A percentile compares a stretch with the other conserved stretches of the same genome.
Evolutionary conservation across 164 flowering plant species (phyloP).

Genomic region (Nelumbo lutea): DNA sequence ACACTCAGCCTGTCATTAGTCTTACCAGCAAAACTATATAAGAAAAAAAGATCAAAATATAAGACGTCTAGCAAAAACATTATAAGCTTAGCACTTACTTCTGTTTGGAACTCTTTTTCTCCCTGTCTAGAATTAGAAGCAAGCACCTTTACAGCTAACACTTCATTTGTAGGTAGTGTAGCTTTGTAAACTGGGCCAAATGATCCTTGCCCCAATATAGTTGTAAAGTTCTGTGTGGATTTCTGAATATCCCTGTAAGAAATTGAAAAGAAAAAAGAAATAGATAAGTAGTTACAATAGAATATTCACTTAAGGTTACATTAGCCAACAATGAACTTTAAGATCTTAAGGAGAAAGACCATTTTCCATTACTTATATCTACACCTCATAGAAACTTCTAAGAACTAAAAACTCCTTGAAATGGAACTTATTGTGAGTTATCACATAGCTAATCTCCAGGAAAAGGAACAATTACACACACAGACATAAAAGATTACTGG

Average conservation of each 20-base stretch:
- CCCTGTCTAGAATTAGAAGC: slow-evolving; percentile 95
- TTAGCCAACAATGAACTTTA: neutral
- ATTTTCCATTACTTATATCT: neutral
- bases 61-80: neutral
- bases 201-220: slow-evolving; percentile 88
- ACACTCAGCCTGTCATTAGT: too few relatives aligned
- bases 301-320: neutral
- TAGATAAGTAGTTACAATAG: neutral
- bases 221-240: slow-evolving; percentile 87
- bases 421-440: neutral
- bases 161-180: slow-evolving; percentile 83
- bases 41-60: neutral
- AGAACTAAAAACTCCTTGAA: neutral
- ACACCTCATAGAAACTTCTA: neutral
- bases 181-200: slow-evolving; percentile 98
- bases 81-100: slow-evolving; percentile 42
- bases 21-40: neutral
- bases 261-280: slow-evolving; percentile 4
- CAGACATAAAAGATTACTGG: too few relatives aligned
- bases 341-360: neutral
- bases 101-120: slow-evolving; percentile 90
- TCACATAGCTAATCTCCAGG: neutral
- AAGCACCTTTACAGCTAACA: slow-evolving; percentile 91
- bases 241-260: slow-evolving; percentile 78
- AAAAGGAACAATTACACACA: too few relatives aligned